Conservation (phyloP, 306 rosid species). For the Begonia peltatifolia region DNA sequence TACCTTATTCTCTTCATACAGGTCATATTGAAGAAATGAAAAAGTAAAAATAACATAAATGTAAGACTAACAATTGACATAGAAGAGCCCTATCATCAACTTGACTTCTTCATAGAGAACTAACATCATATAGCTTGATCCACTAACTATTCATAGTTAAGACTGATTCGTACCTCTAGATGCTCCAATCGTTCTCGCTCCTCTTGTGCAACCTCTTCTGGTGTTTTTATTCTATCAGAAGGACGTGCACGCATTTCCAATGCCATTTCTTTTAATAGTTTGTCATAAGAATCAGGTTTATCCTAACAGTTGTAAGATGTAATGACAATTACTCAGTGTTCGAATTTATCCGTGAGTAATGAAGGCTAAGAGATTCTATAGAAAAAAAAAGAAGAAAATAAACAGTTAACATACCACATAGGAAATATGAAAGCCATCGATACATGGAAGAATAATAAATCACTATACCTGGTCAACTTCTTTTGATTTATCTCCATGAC, state of each 20-base stretch:
- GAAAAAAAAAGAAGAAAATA: background rate
- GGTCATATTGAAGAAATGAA: no score
- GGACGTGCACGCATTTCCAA: constrained; percentile 88
- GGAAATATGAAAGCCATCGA: no score
- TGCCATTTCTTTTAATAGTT: constrained; percentile 53
- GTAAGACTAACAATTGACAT: background rate
- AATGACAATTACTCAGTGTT: no score
- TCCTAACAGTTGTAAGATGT: constrained; percentile 44
- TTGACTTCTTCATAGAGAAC: no score
- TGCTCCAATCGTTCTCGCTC: constrained; percentile 65
- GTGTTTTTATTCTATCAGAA: constrained; percentile 72
- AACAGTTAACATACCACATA: background rate
- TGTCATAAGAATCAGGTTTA: constrained; percentile 58
- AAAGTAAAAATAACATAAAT: background rate
- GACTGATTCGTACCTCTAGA: constrained; percentile 46
- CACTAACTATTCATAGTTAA: no score
- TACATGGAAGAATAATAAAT: no score
- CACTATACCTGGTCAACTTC: constrained; percentile 31
- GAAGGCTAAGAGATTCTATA: background rate
- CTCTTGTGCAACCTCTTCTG: constrained; percentile 88
- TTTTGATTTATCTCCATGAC: constrained; percentile 12
- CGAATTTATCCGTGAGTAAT: no score
- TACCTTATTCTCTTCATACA: no score
- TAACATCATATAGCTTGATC: no score
- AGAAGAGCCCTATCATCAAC: background rate